Conservation (phyloP, 2,329 filamentous ascomycete genomes). For the Dothideomycetes sp. region DNA sequence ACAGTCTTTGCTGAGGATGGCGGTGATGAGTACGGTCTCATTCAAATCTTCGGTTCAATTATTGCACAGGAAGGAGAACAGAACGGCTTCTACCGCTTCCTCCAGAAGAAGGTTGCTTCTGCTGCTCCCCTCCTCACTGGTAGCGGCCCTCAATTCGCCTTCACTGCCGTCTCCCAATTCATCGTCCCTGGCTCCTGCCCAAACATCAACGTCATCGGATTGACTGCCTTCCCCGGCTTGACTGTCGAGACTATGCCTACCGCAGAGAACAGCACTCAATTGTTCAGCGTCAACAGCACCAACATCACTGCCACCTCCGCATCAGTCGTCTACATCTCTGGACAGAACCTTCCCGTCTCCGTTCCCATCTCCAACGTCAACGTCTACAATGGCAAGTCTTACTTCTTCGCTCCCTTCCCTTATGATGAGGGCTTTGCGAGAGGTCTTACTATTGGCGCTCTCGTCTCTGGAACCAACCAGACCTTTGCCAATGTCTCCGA, state of each 20-base stretch:
- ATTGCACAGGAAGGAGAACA: constrained; percentile 69
- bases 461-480: constrained; percentile 31
- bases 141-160: constrained; percentile 51
- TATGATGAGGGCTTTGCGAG: constrained; percentile 38
- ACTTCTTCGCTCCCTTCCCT: constrained; percentile 42
- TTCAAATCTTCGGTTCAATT: constrained; percentile 48
- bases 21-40: constrained; percentile 44
- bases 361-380: constrained; percentile 31
- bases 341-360: constrained; percentile 39
- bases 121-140: constrained; percentile 58
- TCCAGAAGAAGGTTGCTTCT: constrained; percentile 47
- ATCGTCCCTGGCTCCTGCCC: constrained; percentile 49
- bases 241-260: constrained; percentile 27
- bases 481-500: constrained; percentile 28
- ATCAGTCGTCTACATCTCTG: constrained; percentile 36
- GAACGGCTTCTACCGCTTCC: constrained; percentile 54
- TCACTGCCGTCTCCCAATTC: constrained; percentile 50
- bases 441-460: constrained; percentile 40
- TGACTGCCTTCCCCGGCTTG: constrained; percentile 47
- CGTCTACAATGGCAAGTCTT: constrained; percentile 28
- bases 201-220: constrained; percentile 27
- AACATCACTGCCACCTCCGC: constrained; percentile 20
- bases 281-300: constrained; percentile 33
- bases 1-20: constrained; percentile 46
- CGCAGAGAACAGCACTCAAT: constrained; percentile 32